Evolutionary conservation across 163 green algal species (phyloP).

Genomic region (Picocystis sp.): DNA sequence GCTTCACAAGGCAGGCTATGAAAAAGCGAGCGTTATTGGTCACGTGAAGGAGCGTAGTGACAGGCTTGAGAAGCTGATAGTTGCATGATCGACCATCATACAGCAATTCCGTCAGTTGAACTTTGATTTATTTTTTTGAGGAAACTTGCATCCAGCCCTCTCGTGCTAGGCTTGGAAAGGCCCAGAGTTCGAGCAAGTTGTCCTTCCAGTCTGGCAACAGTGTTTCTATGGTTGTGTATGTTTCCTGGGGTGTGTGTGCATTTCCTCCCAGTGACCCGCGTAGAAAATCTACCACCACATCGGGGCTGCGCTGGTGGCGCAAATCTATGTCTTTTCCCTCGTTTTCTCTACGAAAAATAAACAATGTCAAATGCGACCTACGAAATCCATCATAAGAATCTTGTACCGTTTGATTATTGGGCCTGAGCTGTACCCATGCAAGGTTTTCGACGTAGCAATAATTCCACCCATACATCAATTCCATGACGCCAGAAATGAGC

Average conservation of each 20-base stretch:
- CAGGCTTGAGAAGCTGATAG: no score
- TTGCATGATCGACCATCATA: no score
- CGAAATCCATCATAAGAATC: slow-evolving; percentile 18
- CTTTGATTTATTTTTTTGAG: no score
- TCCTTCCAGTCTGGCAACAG: slow-evolving; percentile 51
- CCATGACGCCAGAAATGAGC: slow-evolving; percentile 11
- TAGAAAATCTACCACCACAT: slow-evolving; percentile 70
- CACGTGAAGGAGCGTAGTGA: slow-evolving; percentile 4
- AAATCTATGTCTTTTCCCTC: slow-evolving; percentile 70
- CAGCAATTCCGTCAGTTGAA: no score
- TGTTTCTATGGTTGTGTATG: slow-evolving; percentile 67
- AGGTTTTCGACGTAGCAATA: slow-evolving; percentile 85
- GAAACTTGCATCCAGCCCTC: no score
- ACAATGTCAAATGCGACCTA: slow-evolving; percentile 60
- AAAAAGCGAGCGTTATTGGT: slow-evolving; percentile 10
- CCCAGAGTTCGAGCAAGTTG: slow-evolving; percentile 68
- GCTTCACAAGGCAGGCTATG: slow-evolving; percentile 27
- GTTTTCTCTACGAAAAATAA: slow-evolving; percentile 59
- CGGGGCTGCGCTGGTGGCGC: slow-evolving; percentile 73
- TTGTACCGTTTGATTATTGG: slow-evolving; percentile 42
- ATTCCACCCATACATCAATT: slow-evolving; percentile 37
- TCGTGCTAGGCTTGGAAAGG: slow-evolving; percentile 1
- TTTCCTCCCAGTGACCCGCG: slow-evolving; percentile 12
- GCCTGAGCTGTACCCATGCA: slow-evolving; percentile 64
- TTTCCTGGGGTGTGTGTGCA: slow-evolving; percentile 33